phyloP scores from a whole-genome alignment of 495 filamentous ascomycete genomes.

The Aspergillus mulundensis region DNA sequence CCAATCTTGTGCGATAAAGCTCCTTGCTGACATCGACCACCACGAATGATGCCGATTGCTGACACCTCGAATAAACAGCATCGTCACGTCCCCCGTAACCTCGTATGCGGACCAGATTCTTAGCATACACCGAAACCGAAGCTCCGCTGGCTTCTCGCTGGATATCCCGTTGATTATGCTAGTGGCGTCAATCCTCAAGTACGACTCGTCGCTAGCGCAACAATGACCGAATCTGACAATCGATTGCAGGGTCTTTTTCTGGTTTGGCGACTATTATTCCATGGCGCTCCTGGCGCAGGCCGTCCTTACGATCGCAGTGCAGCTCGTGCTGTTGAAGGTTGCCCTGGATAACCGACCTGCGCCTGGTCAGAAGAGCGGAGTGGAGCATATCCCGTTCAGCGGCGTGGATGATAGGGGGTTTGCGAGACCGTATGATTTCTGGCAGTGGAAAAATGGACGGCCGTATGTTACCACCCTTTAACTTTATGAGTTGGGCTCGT shows the following conservation, averaged over 20 bases:
- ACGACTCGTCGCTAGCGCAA: constrained; percentile 24
- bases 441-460: constrained; percentile 82
- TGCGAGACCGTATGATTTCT: constrained; percentile 80
- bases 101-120: constrained; percentile 91
- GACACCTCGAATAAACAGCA: constrained; percentile 29
- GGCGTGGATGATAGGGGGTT: constrained; percentile 22
- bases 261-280: constrained; percentile 84
- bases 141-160: constrained; percentile 81
- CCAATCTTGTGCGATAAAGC: constrained; percentile 37
- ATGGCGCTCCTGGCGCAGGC: constrained; percentile 77
- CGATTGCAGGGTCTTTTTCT: constrained; percentile 76
- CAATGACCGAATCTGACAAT: background rate
- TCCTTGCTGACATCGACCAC: background rate
- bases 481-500: background rate
- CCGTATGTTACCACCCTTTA: constrained; percentile 51
- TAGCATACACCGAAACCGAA: constrained; percentile 75
- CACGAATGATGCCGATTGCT: constrained; percentile 6
- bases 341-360: constrained; percentile 84
- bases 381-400: constrained; percentile 45
- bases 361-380: constrained; percentile 50
- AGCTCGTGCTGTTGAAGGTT: constrained; percentile 79
- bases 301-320: constrained; percentile 78
- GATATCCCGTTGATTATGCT: constrained; percentile 99
- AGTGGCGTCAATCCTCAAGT: constrained; percentile 87
- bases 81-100: constrained; percentile 77